A percentile compares a stretch with the other conserved stretches of the same genome.
Evolutionary conservation across 495 filamentous ascomycete genomes (phyloP).

Genomic region (Penicillium salamii): DNA sequence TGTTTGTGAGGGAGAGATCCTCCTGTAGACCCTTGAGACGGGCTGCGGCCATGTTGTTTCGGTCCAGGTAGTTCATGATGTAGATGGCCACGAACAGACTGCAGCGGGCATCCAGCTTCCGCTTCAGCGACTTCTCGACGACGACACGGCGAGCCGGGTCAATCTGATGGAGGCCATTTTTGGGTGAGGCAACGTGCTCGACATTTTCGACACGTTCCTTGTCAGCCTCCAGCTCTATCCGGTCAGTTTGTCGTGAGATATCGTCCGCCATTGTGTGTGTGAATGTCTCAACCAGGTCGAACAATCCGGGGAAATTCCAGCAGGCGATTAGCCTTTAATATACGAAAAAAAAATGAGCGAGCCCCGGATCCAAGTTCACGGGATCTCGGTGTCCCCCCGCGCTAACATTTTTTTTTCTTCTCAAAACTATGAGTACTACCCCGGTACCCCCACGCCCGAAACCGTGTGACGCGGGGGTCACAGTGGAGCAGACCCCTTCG

Average conservation of each 20-base stretch:
- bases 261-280: conserved; percentile 18
- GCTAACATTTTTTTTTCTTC: conserved; percentile 4
- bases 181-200: conserved; percentile 18
- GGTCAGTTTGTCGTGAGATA: conserved; percentile 18
- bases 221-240: conserved; percentile 18
- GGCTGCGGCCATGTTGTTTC: conserved; percentile 54
- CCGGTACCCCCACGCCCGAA: conserved; percentile 10
- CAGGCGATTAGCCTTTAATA: conserved; percentile 2
- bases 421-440: too few relatives aligned
- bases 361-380: too few relatives aligned
- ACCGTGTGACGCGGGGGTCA: conserved; percentile 4
- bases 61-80: conserved; percentile 41
- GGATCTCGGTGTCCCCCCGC: neutral
- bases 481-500: neutral
- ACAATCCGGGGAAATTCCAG: neutral
- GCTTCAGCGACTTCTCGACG: conserved; percentile 30
- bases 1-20: conserved; percentile 43
- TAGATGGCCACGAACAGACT: conserved; percentile 32
- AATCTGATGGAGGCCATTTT: conserved; percentile 13
- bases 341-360: neutral
- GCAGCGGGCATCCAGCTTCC: conserved; percentile 33
- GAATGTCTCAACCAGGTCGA: conserved; percentile 5
- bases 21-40: conserved; percentile 50
- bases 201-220: conserved; percentile 21
- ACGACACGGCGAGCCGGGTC: conserved; percentile 21